phyloP scores from a whole-genome alignment of 2,329 filamentous ascomycete species.

The Penicillium sp. region DNA sequence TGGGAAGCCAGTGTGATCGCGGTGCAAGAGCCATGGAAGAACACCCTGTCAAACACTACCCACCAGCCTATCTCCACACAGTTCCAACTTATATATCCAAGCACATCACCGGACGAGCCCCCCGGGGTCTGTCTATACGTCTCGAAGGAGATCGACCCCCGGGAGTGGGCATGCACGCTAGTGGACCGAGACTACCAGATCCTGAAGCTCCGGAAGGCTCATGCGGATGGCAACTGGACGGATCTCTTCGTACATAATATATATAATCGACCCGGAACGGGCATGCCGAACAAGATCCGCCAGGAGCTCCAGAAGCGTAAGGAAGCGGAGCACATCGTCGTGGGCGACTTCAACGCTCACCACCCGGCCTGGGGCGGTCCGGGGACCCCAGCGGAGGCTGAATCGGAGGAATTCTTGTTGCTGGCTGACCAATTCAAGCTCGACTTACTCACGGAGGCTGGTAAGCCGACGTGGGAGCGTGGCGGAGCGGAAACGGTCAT shows the following conservation, averaged over 20 bases:
- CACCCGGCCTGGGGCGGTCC: not conserved
- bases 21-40: not conserved
- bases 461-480: not conserved
- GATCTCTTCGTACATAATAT: no score
- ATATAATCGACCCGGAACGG: no score
- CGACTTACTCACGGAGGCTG: not conserved
- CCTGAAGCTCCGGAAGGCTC: no score
- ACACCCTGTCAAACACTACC: not conserved
- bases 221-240: no score
- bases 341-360: not conserved
- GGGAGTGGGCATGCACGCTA: not conserved
- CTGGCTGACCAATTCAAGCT: not conserved
- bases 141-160: not conserved
- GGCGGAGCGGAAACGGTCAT: not conserved
- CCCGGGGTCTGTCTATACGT: not conserved
- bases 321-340: not conserved
- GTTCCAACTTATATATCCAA: no score
- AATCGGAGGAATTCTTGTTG: not conserved
- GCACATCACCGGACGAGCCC: not conserved
- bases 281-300: no score
- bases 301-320: no score
- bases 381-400: rapidly evolving
- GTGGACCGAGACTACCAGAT: no score
- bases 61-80: not conserved
- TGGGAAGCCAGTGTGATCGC: not conserved